Conservation (phyloP, 768 basidiomycete species). For the Serendipita vermifera region DNA sequence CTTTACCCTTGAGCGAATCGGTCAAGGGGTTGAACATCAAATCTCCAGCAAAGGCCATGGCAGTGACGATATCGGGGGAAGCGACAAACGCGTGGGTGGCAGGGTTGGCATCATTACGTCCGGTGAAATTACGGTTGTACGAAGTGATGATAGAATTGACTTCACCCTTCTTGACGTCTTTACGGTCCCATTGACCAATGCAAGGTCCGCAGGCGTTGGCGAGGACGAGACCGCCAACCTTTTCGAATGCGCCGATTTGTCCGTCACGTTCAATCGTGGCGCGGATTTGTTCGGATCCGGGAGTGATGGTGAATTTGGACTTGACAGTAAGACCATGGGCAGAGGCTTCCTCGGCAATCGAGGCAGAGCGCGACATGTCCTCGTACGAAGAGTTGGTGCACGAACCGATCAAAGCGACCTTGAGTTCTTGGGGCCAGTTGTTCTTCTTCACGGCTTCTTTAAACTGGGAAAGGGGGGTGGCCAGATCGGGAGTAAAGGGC, state of each 20-base stretch:
- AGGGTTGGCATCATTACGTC: conserved; percentile 98
- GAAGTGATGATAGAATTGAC: conserved; percentile 98
- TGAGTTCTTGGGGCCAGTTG: conserved; percentile 92
- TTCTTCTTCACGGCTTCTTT: conserved; percentile 85
- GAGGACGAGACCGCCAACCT: conserved; percentile 80
- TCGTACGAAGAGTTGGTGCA: conserved; percentile 99
- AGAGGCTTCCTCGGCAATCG: conserved; percentile 80
- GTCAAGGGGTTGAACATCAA: conserved; percentile 96
- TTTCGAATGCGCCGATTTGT: conserved; percentile 75
- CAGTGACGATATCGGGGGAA: conserved; percentile 90
- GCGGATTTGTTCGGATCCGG: conserved; percentile 95
- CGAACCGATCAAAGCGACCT: conserved; percentile 94
- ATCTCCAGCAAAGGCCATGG: conserved; percentile 86
- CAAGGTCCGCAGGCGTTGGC: conserved; percentile 99
- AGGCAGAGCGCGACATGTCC: conserved; percentile 96
- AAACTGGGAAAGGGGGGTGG: conserved; percentile 95
- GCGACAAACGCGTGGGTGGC: conserved; percentile 96
- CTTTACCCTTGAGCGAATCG: conserved; percentile 72
- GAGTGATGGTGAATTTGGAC: conserved; percentile 96
- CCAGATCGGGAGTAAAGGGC: conserved; percentile 99
- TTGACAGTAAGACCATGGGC: conserved; percentile 76
- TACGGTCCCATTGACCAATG: conserved; percentile 98
- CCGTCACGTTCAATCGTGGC: conserved; percentile 97
- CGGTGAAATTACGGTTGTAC: conserved; percentile 99
- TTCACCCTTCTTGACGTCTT: conserved; percentile 94